phyloP scores from a whole-genome alignment of 2,329 filamentous ascomycete species.

The Colletotrichum incanum region DNA sequence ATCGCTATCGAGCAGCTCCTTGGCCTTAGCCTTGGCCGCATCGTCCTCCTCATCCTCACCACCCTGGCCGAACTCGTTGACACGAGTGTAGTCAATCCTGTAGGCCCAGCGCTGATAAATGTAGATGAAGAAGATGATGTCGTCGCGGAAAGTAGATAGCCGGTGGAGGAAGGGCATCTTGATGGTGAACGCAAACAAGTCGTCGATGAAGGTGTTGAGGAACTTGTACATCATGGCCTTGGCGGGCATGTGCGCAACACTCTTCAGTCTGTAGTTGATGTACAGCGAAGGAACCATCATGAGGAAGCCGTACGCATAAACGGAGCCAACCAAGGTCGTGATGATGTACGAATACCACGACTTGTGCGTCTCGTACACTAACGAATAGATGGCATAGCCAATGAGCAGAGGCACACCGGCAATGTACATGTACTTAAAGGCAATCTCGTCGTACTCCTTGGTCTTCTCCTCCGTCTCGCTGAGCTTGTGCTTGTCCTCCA shows the following conservation, averaged over 20 bases:
- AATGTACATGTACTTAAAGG: slow-evolving; percentile 97
- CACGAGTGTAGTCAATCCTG: slow-evolving; percentile 89
- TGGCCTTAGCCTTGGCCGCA: slow-evolving; percentile 53
- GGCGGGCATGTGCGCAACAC: slow-evolving; percentile 95
- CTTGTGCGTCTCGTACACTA: slow-evolving; percentile 95
- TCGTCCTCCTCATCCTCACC: slow-evolving; percentile 86
- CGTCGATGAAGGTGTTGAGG: slow-evolving; percentile 98
- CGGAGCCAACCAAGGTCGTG: slow-evolving; percentile 92
- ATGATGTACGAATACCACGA: slow-evolving; percentile 98
- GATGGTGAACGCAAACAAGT: slow-evolving; percentile 98
- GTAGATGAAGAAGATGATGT: slow-evolving; percentile 98
- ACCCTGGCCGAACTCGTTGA: slow-evolving; percentile 98
- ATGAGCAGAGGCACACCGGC: slow-evolving; percentile 89
- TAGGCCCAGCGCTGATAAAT: slow-evolving; percentile 96
- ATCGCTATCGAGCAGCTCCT: slow-evolving; percentile 53
- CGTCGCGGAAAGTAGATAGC: slow-evolving; percentile 91
- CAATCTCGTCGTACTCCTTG: slow-evolving; percentile 97
- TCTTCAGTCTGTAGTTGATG: slow-evolving; percentile 98
- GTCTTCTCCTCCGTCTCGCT: slow-evolving; percentile 97
- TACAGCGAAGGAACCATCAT: slow-evolving; percentile 99
- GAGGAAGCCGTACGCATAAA: slow-evolving; percentile 98
- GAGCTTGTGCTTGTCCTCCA: slow-evolving; percentile 97
- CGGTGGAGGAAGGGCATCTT: slow-evolving; percentile 98
- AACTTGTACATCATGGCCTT: slow-evolving; percentile 99
- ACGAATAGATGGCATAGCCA: slow-evolving; percentile 91